phyloP scores from a whole-genome alignment of 108 stramenopile genomes.

The Fragilaria radians region DNA sequence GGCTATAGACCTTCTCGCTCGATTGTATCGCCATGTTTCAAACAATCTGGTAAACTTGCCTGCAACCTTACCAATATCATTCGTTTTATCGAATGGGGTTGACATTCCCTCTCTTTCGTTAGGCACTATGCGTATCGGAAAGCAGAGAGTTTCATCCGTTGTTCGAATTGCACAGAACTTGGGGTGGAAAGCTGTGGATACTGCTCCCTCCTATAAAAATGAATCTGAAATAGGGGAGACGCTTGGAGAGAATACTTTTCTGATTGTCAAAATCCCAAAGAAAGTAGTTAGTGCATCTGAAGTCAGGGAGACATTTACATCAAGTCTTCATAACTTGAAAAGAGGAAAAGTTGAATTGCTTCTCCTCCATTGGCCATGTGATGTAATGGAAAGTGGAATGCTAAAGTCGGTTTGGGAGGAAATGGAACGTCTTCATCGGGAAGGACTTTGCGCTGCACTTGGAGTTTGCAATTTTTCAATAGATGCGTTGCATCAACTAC shows the following conservation, averaged over 20 bases:
- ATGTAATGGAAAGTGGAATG: conserved; percentile 43
- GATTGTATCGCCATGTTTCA: conserved; percentile 13
- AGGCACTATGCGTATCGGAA: conserved; percentile 61
- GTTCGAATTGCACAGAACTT: conserved; percentile 24
- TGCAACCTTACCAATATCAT: not conserved
- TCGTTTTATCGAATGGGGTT: not conserved
- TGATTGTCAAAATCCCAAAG: conserved; percentile 77
- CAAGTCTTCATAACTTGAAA: conserved; percentile 33
- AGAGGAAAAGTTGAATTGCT: conserved; percentile 45
- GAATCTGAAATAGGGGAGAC: conserved; percentile 53
- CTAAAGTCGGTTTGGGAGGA: conserved; percentile 60
- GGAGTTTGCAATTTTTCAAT: conserved; percentile 79
- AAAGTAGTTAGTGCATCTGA: conserved; percentile 37
- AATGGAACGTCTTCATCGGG: conserved; percentile 54
- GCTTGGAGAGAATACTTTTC: conserved; percentile 13
- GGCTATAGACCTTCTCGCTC: conserved; percentile 9
- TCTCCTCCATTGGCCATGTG: conserved; percentile 78
- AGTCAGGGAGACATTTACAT: conserved; percentile 42
- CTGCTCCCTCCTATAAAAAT: conserved; percentile 81
- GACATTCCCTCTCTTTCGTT: conserved; percentile 45
- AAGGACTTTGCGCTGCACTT: conserved; percentile 36
- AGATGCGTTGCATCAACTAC: conserved; percentile 38
- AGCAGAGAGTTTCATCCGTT: conserved; percentile 19
- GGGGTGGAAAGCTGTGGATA: conserved; percentile 60
- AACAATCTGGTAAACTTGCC: not conserved